Evolutionary conservation across 2,329 filamentous ascomycete genomes (phyloP), one percentile per base, ranked within the genome.

Genomic region (Apiospora pterosperma): DNA sequence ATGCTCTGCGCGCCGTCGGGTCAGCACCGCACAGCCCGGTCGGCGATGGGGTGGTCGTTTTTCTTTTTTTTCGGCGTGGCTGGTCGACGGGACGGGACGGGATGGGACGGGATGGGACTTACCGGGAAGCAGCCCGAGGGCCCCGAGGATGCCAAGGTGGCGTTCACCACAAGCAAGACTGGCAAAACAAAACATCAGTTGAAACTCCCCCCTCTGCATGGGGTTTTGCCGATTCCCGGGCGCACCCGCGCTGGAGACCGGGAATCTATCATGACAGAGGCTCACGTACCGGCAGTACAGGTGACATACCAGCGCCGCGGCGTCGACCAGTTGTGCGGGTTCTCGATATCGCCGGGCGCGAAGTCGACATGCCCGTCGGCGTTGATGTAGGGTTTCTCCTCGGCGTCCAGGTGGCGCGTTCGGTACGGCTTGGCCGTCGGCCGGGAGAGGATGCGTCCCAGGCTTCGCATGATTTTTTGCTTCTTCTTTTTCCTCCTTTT

Each of bases 371-470:
- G 77, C 36, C 84, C 85, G 62, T 84, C 67, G 41, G 78, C 70
- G 71, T 87, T 82, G 28, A 87, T 72, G 64, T 78, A 79, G 3
- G 81, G 80, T 1, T 72, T 28, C 74, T 55, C 48, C 19, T 34
- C 28, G 28, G 28, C 19, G 48, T 21, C 69, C 39, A 84, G 67
- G 52, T 79, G 72, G 39, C 69, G 65, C n/a, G 79, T 80, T 36
- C 81, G 76, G 69, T 84, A 85, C 6, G 84, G 83, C 69, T 85
- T 86, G 65, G 82, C 83, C 61, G 78, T 77, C n/a, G 82, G 79
- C 52, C 77, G 75, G n/a, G 83, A 85, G 3, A 85, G 72, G 10
- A 85, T 74, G 21, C 82, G 78, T 64, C 77, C 75, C 25, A 84
- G 71, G 23, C 65, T 61, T 21, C 76, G 72, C 80, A 83, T 83